Conservation (phyloP, 139 green algal species). For the Chlorella vulgaris region DNA sequence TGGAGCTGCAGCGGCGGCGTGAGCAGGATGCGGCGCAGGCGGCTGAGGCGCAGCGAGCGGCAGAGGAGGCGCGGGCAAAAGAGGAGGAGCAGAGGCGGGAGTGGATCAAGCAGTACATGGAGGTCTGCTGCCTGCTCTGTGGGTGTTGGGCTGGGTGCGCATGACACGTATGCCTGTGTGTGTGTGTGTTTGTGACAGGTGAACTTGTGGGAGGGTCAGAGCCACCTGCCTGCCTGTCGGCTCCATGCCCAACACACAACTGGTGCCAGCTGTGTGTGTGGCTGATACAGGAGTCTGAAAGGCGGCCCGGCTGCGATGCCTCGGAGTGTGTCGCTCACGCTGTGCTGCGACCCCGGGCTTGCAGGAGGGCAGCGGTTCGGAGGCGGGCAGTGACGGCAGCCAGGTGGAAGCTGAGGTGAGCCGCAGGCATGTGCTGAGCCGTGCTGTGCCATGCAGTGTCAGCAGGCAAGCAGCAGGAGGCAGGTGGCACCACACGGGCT, state of each 20-base stretch:
- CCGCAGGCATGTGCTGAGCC: background rate
- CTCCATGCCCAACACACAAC: no score
- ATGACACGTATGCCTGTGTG: constrained; percentile 21
- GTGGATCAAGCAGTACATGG: constrained; percentile 78
- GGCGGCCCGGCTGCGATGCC: no score
- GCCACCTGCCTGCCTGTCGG: no score
- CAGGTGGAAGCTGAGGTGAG: constrained; percentile 7
- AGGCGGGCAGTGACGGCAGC: constrained; percentile 30
- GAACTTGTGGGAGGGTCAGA: no score
- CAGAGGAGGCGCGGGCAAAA: background rate
- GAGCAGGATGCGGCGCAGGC: constrained; percentile 15
- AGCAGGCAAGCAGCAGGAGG: no score
- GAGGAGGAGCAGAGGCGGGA: constrained; percentile 47
- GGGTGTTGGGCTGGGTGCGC: constrained; percentile 25
- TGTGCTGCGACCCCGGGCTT: no score
- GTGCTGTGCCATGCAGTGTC: background rate
- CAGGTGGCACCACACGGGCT: no score
- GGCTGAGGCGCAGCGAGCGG: constrained; percentile 12
- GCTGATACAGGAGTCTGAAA: no score
- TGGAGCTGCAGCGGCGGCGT: constrained; percentile 1
- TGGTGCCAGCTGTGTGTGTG: no score
- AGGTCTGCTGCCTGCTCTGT: constrained; percentile 35
- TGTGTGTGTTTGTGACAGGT: no score
- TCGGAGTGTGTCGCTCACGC: no score
- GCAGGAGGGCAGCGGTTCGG: constrained; percentile 10